Conservation (phyloP, 1,284 basidiomycete genomes). For the Schizophyllum amplum region DNA sequence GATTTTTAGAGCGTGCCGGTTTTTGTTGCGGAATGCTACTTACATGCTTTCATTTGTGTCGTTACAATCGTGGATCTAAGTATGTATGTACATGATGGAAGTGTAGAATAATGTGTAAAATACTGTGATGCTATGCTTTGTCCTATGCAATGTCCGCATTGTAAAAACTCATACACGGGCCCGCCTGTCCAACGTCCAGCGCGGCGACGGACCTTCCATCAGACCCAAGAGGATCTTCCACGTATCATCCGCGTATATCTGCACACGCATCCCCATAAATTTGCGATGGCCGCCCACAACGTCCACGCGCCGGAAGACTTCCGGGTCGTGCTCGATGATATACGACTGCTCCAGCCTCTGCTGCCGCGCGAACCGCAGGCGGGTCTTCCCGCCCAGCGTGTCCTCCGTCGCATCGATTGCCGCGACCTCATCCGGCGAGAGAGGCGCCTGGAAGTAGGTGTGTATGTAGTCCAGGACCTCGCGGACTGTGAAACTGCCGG, state of each 20-base stretch:
- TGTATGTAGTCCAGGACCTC: conserved; percentile 26
- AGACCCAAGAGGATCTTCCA: background rate
- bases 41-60: background rate
- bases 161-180: too few relatives aligned
- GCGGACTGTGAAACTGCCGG: conserved; percentile 17
- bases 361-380: background rate
- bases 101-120: background rate
- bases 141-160: background rate
- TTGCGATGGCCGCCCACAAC: background rate
- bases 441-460: conserved; percentile 21
- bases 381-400: background rate
- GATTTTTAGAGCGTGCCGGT: conserved; percentile 24
- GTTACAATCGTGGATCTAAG: background rate
- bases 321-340: background rate
- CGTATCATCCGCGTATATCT: background rate
- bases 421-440: conserved; percentile 20
- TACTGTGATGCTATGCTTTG: background rate
- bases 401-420: conserved; percentile 10
- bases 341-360: background rate
- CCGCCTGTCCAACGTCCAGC: background rate
- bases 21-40: background rate
- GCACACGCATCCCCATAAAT: background rate
- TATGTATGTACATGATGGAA: background rate
- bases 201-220: background rate
- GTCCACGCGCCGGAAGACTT: background rate